phyloP scores from a whole-genome alignment of 2,329 filamentous ascomycete genomes.

The Cercospora citrullina region DNA sequence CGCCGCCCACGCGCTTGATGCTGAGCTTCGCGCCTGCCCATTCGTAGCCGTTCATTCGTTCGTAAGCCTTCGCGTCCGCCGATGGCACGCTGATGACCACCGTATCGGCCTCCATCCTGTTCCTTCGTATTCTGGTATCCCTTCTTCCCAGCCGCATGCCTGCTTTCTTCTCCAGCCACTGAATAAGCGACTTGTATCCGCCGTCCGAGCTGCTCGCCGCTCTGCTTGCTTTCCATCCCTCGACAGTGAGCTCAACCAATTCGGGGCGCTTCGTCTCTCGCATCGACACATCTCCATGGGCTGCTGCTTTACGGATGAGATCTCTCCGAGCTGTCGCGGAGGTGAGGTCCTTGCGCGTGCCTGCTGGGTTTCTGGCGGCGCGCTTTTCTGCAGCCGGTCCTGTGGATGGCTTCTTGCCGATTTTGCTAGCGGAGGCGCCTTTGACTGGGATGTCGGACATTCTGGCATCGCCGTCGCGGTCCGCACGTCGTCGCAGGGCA shows the following conservation, averaged over 20 bases:
- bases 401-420: conserved; percentile 32
- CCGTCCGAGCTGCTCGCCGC: conserved; percentile 38
- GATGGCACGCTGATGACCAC: conserved; percentile 42
- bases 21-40: conserved; percentile 44
- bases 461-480: conserved; percentile 62
- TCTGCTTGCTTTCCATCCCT: conserved; percentile 45
- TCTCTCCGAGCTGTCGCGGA: conserved; percentile 33
- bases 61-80: conserved; percentile 39
- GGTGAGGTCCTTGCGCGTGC: conserved; percentile 22
- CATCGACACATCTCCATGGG: conserved; percentile 33
- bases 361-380: conserved; percentile 24
- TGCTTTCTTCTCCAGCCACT: conserved; percentile 45
- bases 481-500: conserved; percentile 37
- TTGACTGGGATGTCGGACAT: conserved; percentile 51
- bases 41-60: conserved; percentile 44
- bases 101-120: conserved; percentile 37
- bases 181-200: conserved; percentile 41
- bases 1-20: conserved; percentile 37
- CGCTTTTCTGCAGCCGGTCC: conserved; percentile 22
- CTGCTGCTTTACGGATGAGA: conserved; percentile 36
- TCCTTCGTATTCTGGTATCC: conserved; percentile 43
- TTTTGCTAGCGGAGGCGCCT: conserved; percentile 29
- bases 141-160: conserved; percentile 36
- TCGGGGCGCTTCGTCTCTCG: conserved; percentile 22
- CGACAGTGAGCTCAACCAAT: conserved; percentile 42